Evolutionary conservation across 106 monocot genomes (phyloP).

Genomic region (Hemerocallis citrina): DNA sequence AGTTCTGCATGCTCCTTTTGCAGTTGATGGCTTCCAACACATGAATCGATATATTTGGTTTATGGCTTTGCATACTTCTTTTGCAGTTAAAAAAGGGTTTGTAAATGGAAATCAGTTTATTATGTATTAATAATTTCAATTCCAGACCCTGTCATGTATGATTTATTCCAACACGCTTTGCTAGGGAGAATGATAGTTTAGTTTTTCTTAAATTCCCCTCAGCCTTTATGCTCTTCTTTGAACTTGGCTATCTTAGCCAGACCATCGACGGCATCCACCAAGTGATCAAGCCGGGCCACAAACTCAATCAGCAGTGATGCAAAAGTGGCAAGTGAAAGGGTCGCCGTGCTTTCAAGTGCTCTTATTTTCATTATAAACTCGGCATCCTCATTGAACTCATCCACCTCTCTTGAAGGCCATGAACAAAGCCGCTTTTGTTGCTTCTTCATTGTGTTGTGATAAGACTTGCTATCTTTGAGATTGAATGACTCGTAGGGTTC

Average conservation of each 20-base stretch:
- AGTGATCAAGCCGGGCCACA: slow-evolving; percentile 67
- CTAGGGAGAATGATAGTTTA: no score
- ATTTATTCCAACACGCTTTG: no score
- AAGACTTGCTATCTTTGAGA: slow-evolving; percentile 18
- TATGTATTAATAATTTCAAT: no score
- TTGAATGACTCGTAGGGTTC: neutral
- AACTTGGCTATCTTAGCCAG: slow-evolving; percentile 52
- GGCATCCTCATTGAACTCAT: slow-evolving; percentile 23
- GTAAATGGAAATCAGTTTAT: no score
- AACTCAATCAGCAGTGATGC: slow-evolving; percentile 67
- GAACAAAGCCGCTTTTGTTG: slow-evolving; percentile 51
- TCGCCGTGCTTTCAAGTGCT: slow-evolving; percentile 47
- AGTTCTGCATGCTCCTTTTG: no score
- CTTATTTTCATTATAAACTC: slow-evolving; percentile 39
- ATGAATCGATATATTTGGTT: no score
- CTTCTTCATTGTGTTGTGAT: slow-evolving; percentile 45
- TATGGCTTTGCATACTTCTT: no score
- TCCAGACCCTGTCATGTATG: no score
- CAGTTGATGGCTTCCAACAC: no score
- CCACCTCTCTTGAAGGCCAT: slow-evolving; percentile 62
- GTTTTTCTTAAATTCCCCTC: no score
- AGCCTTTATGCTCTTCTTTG: slow-evolving; percentile 21
- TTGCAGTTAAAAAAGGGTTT: no score
- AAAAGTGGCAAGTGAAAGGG: slow-evolving; percentile 56
- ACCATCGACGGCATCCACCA: slow-evolving; percentile 57